phyloP scores from a whole-genome alignment of 2,329 filamentous ascomycete genomes.

The Ceratocystis albifundus region DNA sequence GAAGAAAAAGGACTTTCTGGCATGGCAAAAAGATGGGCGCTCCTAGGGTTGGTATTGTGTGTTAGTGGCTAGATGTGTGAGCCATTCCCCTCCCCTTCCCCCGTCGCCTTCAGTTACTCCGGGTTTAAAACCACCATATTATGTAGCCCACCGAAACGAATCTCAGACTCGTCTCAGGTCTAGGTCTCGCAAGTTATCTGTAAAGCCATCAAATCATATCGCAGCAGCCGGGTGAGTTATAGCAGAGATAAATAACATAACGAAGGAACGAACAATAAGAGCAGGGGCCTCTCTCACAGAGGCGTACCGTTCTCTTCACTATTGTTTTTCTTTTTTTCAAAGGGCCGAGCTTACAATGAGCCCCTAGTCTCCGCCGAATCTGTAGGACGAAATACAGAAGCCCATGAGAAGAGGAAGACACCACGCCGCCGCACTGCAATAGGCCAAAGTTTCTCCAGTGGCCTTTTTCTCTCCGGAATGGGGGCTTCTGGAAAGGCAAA shows the following conservation, averaged over 20 bases:
- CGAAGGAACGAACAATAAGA: slow-evolving; percentile 7
- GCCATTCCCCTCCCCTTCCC: background rate
- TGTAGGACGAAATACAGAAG: background rate
- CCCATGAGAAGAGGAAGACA: background rate
- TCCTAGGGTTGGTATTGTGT: no score
- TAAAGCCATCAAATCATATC: background rate
- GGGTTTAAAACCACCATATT: background rate
- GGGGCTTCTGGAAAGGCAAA: background rate
- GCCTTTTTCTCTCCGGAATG: background rate
- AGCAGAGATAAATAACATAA: background rate
- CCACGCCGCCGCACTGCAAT: background rate
- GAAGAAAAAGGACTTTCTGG: no score
- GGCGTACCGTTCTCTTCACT: background rate
- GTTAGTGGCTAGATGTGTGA: background rate
- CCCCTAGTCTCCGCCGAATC: background rate
- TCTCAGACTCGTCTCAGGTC: slow-evolving; percentile 8
- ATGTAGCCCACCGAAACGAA: background rate
- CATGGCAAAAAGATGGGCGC: no score
- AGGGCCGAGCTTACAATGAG: background rate
- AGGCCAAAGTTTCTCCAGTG: background rate
- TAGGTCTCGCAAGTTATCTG: background rate
- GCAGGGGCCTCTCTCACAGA: background rate
- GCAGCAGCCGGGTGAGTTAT: background rate
- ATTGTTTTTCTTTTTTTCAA: background rate
- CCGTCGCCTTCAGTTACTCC: background rate